Base-by-base conservation (phyloP, 1,284 basidiomycete genomes). In the Vanrija sp. region DNA sequence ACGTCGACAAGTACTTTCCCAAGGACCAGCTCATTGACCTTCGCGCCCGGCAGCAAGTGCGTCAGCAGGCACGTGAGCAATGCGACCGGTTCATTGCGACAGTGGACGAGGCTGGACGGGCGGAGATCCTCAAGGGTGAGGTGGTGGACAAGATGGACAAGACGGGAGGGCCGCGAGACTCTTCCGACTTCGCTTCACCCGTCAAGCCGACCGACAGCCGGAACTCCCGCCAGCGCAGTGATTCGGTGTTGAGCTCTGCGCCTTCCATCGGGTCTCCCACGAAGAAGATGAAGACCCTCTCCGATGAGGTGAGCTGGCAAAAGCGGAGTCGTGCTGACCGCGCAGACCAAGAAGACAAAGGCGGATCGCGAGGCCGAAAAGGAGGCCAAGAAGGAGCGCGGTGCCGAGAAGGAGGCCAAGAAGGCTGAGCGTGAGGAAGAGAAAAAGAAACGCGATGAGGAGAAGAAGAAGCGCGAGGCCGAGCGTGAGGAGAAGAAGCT, bases 231-330 rank as follows among this genome's bases (percentile, higher is more conserved):
- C 9, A 34, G 34, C 34, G 34, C 5, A 34, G 34, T 12, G 9
- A 5, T 12, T 34, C 34, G 34, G 34, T 34, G 34, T 12, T 34
- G 12, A 34, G 34, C 12, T 34, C 34, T 14, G 34, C 34, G 9
- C 34, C 34, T 12, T 34, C 34, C 1, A 70, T 65, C 44, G 54
- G 57, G 1, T 73, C 73, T 3, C 73, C 72, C 0, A 39, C 49
- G 14, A 71, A 69, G 57, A 65, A 62, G 48, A 38, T 40, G 12
- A 75, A 68, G 47, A 39, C 67, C 49, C 62, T 68, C 0, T 60
- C 67, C 1, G 72, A 72, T 47, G 71, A 74, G 59, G 72, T 73
- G 51, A 48, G 68, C 26, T 8, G 23, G 43, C 44, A n/a, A 12
- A 6, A 16, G 2, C 16, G 15, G 38, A n/a, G 10, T n/a, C 15